Base-by-base conservation (phyloP, 108 stramenopile species). In the Schizochytrium sp. region DNA sequence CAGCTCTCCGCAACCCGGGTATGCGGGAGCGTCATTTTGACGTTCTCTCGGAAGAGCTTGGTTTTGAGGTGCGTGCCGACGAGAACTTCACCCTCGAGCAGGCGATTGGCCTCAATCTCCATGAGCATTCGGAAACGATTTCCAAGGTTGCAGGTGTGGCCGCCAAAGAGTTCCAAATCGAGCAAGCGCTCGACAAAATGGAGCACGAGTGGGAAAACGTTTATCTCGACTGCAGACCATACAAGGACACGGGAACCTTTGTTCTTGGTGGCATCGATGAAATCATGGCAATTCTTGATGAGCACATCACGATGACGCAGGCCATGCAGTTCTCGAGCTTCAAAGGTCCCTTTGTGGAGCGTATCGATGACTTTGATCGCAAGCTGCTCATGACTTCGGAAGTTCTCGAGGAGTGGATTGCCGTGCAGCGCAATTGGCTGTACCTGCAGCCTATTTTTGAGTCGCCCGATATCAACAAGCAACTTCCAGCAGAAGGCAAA, bases 371-470 rank as follows among this genome's bases (percentile, higher is more conserved):
- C 34, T 93, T 91, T 89, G 72, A 91, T 53, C 44, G 25, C 5
- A 91, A 51, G n/a, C 43, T 93, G 6, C 60, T 60, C 48, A 72
- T 72, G 18, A 91, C 91, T 44, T 91, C 91, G 10, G 93, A 93
- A 63, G 72, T 92, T 4, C 19, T 93, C 47, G 93, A 93, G 48
- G 93, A 92, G 90, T 93, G 93, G 93, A 72, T 91, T 18, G 69
- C 91, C 45, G 94, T 95, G 28, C 94, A 95, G 91, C 88, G 94
- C 57, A 93, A 92, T 91, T 95, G 94, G 94, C 91, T 95, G 16
- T 95, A 95, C 90, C 90, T 95, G 28, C 94, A 95, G 92, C 94
- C 94, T 58, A 95, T 95, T 89, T 94, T 95, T 76, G 94, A 95
- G 83, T 93, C 92, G 21, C 91, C 94, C 5, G 94, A 95, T 60